Base-by-base conservation (phyloP, 192 early-diverging fungal species). In the Funneliformis geosporum region DNA sequence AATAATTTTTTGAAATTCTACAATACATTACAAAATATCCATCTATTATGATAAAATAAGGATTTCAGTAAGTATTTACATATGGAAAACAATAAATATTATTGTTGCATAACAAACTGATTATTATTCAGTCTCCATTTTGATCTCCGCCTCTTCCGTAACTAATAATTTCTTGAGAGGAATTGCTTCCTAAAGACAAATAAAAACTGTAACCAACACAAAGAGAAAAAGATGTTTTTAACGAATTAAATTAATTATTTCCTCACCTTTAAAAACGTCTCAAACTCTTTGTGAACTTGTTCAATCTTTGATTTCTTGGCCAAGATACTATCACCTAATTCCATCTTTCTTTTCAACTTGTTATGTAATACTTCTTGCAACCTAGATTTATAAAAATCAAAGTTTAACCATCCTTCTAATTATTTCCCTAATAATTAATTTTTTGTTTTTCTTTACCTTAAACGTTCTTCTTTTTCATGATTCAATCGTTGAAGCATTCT, bases 401-500 rank as follows among this genome's bases (percentile, higher is more conserved):
- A 67, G 11, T 6, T 67, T 33, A 40, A 68, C 10, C 4, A 9
- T 28, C 8, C 5, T n/a, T 39, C 11, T 39, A 68, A 68, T 21
- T 14, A 28, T 6, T 21, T 39, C 8, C 65, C 27, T 12, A 27
- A 14, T 38, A 8, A 16, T 11, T 28, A 28, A 68, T 16, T 21
- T 28, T 21, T 39, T 28, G 14, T 38, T 6, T 6, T 16, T 38
- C 25, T 23, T 5, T 50, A 73, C 72, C 72, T 73, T 23, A 73
- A 40, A 1, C 72, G 72, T 21, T 73, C 72, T 50, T 73, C 46
- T 33, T 73, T 73, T 59, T 73, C 72, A 59, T 47, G 55, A 40
- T 73, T 73, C 46, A 73, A 50, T 50, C 72, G 16, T 38, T 47
- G 50, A 55, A 73, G 72, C 72, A 73, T 73, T 2, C 25, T 28